Evolutionary conservation across 2,329 filamentous ascomycete species (phyloP), one percentile per base, ranked within the genome.

Genomic region (Fusarium ambrosium): DNA sequence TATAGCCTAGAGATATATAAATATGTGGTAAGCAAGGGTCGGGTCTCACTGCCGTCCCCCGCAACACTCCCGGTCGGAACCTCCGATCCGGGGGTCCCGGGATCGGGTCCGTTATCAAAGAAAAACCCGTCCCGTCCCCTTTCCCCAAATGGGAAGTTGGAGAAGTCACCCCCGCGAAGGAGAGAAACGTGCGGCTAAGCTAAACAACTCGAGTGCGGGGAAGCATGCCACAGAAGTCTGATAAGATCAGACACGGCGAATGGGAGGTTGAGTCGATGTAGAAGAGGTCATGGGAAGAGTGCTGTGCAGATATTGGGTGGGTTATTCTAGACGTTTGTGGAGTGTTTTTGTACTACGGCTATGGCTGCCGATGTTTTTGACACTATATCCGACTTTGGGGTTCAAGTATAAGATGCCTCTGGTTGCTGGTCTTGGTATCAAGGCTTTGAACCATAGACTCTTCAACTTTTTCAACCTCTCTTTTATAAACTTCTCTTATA

Each of bases 11-110:
- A 27, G 24, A 32, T 55, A 55, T 55, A 22, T 58, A 24, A 36
- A 59, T 34, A 59, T 59, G 18, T 32, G 24, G 18, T n/a, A 9
- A 32, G 37, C 48, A 27, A 24, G 43, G 56, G 39, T 66, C 64
- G 64, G 64, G 22, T 53, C 14, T 16, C 7, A 36, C 32, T 61
- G n/a, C 64, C 55, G 56, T 14, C 27, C 29, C 62, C 56, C 64
- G 60, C 56, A 37, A 34, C 4, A 34, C 4, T 27, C 14, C 14
- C 36, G 32, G 41, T 18, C 55, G 56, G 27, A 9, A 22, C 43
- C 27, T 61, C 63, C 63, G 55, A 51, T 9, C 22, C 37, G 3
- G 11, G 16, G 34, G 18, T 55, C 11, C 32, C 60, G 60, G 48
- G n/a, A 43, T 32, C 27, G 48, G 48, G 18, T 8, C 24, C 18